Conservation (phyloP, 2,329 filamentous ascomycete genomes). For the Dactylellina leptospora region DNA sequence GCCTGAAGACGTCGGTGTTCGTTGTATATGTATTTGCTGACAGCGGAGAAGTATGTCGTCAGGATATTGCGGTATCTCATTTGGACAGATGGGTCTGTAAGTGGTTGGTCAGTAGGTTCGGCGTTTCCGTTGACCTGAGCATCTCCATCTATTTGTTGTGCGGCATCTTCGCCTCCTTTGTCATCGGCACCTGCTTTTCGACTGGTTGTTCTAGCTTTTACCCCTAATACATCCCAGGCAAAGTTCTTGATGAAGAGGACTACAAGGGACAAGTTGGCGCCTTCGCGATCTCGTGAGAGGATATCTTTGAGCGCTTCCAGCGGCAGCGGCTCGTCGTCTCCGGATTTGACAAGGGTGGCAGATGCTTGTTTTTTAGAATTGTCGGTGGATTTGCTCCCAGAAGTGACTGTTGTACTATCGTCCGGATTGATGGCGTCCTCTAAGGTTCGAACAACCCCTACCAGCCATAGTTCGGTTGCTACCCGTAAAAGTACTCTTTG, state of each 20-base stretch:
- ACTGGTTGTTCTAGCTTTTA: slow-evolving; percentile 77
- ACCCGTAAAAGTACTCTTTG: slow-evolving; percentile 87
- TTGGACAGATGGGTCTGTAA: slow-evolving; percentile 77
- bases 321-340: slow-evolving; percentile 87
- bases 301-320: slow-evolving; percentile 98
- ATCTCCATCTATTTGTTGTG: slow-evolving; percentile 6
- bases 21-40: slow-evolving; percentile 85
- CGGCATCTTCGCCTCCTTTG: slow-evolving; percentile 63
- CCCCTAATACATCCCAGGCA: slow-evolving; percentile 90
- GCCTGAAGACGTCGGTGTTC: slow-evolving; percentile 88
- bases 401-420: slow-evolving; percentile 63
- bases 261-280: slow-evolving; percentile 86
- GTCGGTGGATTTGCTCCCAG: slow-evolving; percentile 39
- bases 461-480: slow-evolving; percentile 95
- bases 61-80: slow-evolving; percentile 87
- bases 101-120: slow-evolving; percentile 63
- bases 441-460: slow-evolving; percentile 83
- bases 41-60: slow-evolving; percentile 88
- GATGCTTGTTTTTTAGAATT: slow-evolving; percentile 61
- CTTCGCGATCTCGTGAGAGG: slow-evolving; percentile 90
- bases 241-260: slow-evolving; percentile 97
- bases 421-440: slow-evolving; percentile 73
- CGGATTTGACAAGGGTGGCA: slow-evolving; percentile 71
- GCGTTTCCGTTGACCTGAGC: slow-evolving; percentile 59
- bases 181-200: slow-evolving; percentile 88